Evolutionary conservation across 2,329 filamentous ascomycete species (phyloP).

Genomic region (Thermothelomyces thermophilus): DNA sequence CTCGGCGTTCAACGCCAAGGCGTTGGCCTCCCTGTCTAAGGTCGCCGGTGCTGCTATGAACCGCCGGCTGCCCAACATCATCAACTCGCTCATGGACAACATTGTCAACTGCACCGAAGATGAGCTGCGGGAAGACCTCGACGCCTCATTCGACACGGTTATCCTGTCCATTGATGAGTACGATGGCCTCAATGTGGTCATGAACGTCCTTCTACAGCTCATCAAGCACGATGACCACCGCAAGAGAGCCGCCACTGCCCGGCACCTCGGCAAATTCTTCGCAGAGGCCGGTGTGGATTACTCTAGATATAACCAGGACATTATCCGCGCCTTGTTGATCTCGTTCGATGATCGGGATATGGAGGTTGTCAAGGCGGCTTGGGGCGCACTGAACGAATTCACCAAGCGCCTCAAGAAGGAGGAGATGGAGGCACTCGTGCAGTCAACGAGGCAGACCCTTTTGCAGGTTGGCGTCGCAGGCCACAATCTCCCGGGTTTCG

Average conservation of each 20-base stretch:
- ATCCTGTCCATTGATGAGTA: constrained; percentile 90
- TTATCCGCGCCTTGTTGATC: constrained; percentile 82
- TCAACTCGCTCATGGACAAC: constrained; percentile 92
- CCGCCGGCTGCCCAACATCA: constrained; percentile 76
- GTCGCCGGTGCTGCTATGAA: constrained; percentile 91
- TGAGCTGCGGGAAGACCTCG: constrained; percentile 64
- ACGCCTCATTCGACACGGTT: constrained; percentile 78
- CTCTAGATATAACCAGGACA: constrained; percentile 91
- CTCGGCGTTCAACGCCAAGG: constrained; percentile 88
- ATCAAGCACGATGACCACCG: constrained; percentile 90
- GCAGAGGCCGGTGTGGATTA: constrained; percentile 74
- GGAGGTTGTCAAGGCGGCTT: constrained; percentile 82
- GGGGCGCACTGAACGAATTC: constrained; percentile 78
- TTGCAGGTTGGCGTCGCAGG: constrained; percentile 85
- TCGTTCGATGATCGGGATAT: constrained; percentile 83
- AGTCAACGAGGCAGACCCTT: constrained; percentile 78
- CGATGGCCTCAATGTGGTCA: constrained; percentile 89
- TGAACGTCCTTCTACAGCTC: constrained; percentile 84
- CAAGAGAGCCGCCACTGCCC: constrained; percentile 69
- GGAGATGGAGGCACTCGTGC: constrained; percentile 91
- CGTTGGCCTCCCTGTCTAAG: constrained; percentile 83
- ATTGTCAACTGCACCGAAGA: constrained; percentile 73
- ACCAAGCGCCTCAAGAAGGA: constrained; percentile 90
- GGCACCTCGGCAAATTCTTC: constrained; percentile 84
- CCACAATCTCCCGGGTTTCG: constrained; percentile 78